Percentiles rank a stretch among this genome's conserved stretches.
Evolutionary conservation across 1,284 basidiomycete genomes (phyloP).

Genomic region (Pseudomicrostroma phylloplanum): DNA sequence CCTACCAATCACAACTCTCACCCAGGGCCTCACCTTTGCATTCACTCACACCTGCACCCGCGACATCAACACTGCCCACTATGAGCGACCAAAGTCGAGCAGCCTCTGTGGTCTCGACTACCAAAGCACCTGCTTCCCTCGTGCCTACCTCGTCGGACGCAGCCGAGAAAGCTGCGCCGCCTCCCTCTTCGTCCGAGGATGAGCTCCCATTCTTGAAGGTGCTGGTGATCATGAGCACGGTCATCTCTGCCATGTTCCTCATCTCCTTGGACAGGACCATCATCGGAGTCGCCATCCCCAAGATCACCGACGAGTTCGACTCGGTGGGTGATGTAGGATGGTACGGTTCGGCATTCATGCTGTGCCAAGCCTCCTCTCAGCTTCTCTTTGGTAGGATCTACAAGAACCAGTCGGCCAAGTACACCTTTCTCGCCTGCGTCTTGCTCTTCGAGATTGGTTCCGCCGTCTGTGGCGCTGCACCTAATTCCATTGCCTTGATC

Average conservation of each 20-base stretch:
- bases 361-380: constrained; percentile 40
- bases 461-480: constrained; percentile 56
- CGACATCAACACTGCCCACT: too few species aligned
- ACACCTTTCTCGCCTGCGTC: constrained; percentile 54
- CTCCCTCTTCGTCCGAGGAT: too few species aligned
- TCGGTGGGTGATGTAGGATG: constrained; percentile 54
- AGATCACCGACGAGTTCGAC: constrained; percentile 54
- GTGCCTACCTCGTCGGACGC: too few species aligned
- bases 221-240: constrained; percentile 13
- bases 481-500: constrained; percentile 54
- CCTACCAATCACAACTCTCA: too few species aligned
- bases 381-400: constrained; percentile 23
- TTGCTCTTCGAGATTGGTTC: constrained; percentile 56
- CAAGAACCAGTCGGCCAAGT: constrained; percentile 53
- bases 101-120: too few species aligned
- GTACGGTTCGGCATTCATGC: constrained; percentile 55
- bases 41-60: too few species aligned
- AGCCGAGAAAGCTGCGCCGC: too few species aligned
- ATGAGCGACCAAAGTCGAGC: too few species aligned
- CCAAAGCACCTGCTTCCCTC: too few species aligned
- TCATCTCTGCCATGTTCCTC: constrained; percentile 14
- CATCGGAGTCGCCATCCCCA: constrained; percentile 22
- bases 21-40: too few species aligned
- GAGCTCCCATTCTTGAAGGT: too few species aligned
- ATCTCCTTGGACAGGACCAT: constrained; percentile 19